These are phyloP conservation scores for Trametes punicea DNA, from an alignment of 768 basidiomycete genomes.

Conservation along the genomic window DNA sequence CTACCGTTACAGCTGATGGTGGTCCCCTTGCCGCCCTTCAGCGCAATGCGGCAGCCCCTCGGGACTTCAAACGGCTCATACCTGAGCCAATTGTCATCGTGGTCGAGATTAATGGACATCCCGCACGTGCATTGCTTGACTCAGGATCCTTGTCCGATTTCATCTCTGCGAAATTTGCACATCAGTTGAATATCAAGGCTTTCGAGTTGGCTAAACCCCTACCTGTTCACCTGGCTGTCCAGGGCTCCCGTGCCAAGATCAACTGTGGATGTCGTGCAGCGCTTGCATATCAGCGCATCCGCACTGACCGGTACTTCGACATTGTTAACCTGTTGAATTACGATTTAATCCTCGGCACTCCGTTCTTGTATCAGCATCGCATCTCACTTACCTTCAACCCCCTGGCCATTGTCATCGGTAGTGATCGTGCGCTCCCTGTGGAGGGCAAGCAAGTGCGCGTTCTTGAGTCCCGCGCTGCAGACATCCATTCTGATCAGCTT, in stretches of 20 bases:
- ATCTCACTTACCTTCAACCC: conserved; percentile 14
- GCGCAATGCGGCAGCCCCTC: neutral
- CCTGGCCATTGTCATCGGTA: neutral
- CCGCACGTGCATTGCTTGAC: conserved; percentile 22
- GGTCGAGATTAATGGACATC: conserved; percentile 21
- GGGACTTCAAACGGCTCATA: conserved; percentile 8
- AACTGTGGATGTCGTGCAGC: conserved; percentile 8
- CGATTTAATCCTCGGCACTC: conserved; percentile 28
- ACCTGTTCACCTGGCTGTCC: conserved; percentile 29
- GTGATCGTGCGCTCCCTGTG: neutral
- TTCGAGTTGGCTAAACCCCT: conserved; percentile 25
- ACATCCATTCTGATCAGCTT: neutral
- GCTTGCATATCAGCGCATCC: conserved; percentile 5
- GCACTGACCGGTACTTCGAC: neutral
- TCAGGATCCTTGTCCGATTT: conserved; percentile 31
- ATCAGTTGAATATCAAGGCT: conserved; percentile 24
- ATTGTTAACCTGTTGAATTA: conserved; percentile 10
- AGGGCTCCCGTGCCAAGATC: conserved; percentile 30
- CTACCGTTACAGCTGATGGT: too few species aligned
- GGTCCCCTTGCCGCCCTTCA: too few species aligned
- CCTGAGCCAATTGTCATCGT: conserved; percentile 15
- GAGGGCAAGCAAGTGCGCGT: neutral
- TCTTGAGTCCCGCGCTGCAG: neutral
- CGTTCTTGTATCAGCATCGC: conserved; percentile 23
- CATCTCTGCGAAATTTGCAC: conserved; percentile 27